Base-by-base conservation (phyloP, 2,329 filamentous ascomycete genomes). In the Microdochium paspali region DNA sequence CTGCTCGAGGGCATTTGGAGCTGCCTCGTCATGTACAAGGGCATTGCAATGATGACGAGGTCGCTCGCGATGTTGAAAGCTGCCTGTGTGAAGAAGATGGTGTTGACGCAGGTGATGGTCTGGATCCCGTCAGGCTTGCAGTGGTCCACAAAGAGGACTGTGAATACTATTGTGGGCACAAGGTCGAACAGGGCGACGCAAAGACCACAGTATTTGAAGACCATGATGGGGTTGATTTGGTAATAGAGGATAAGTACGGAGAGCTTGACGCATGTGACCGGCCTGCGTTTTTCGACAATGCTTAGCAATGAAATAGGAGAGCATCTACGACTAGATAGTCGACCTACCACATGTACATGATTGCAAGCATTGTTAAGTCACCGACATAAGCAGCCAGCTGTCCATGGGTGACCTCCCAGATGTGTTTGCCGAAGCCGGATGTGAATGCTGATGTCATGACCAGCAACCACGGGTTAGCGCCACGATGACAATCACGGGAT, bases 21-120 rank as follows among this genome's bases (percentile, higher is more conserved):
- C 7, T 54, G 57, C 51, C 64, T 59, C 13, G 74, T 61, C 9
- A 69, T 69, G 2, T 63, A 62, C 45, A 72, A 63, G 1, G 71
- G 71, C 15, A 73, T 56, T 2, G 63, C 51, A 49, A 69, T 67
- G 44, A 71, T 65, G 15, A 69, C 47, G 9, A 72, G 48, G 53
- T 73, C 69, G 25, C 67, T 71, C 32, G 65, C 45, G 46, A 74
- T 71, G 54, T 72, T 72, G 18, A 71, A 58, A 1, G 65, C 66
- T 0, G 71, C 67, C 49, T 72, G 70, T 32, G 65, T 59, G 49
- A 73, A 65, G 12, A 66, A 61, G 45, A 70, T 65, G 48, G 70
- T 67, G 47, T 68, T 58, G 46, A 74, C 61, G 52, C 71, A 74
- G 30, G 45, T 58, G 56, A 46, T 46, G 31, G n/a, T n/a, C n/a